Percentiles rank a stretch among this genome's conserved stretches.
These are phyloP conservation scores for Coemansia sp. DNA, from an alignment of 192 early-diverging fungal species.

Conservation along the genomic window DNA sequence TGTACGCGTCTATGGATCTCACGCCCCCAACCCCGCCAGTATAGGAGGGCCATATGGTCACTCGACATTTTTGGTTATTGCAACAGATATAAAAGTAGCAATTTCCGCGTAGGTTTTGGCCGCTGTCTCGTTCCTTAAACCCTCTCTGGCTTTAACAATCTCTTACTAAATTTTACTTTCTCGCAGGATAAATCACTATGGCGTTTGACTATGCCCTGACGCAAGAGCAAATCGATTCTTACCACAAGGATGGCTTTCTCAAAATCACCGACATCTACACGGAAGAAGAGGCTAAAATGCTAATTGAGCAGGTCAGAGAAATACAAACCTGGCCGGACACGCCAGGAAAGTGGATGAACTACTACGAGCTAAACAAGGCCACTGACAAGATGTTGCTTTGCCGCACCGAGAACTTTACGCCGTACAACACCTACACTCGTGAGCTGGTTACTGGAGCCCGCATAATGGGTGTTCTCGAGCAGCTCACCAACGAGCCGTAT, in stretches of 20 bases:
- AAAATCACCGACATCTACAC: conserved; percentile 57
- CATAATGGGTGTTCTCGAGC: conserved; percentile 49
- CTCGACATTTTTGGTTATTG: not conserved
- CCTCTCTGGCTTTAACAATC: too few relatives aligned
- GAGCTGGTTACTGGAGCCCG: conserved; percentile 51
- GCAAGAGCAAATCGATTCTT: conserved; percentile 52
- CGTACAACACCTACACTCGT: conserved; percentile 51
- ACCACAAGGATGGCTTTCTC: conserved; percentile 55
- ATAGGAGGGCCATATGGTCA: not conserved
- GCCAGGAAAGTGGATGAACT: conserved; percentile 65
- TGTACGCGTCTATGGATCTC: not conserved
- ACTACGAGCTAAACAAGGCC: conserved; percentile 56
- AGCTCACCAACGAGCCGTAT: conserved; percentile 55
- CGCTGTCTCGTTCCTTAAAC: not conserved
- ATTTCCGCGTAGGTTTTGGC: not conserved
- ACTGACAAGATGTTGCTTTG: conserved; percentile 55
- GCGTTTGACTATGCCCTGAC: conserved; percentile 42
- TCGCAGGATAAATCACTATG: conserved; percentile 5
- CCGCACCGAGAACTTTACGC: conserved; percentile 63
- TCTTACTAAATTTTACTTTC: not conserved
- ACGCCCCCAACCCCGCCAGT: not conserved
- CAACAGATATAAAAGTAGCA: not conserved
- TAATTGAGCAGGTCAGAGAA: conserved; percentile 48
- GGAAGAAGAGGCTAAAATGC: conserved; percentile 46
- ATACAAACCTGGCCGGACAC: conserved; percentile 55